Conservation (phyloP, 192 early-diverging fungal species). For the Backusella westeae region DNA sequence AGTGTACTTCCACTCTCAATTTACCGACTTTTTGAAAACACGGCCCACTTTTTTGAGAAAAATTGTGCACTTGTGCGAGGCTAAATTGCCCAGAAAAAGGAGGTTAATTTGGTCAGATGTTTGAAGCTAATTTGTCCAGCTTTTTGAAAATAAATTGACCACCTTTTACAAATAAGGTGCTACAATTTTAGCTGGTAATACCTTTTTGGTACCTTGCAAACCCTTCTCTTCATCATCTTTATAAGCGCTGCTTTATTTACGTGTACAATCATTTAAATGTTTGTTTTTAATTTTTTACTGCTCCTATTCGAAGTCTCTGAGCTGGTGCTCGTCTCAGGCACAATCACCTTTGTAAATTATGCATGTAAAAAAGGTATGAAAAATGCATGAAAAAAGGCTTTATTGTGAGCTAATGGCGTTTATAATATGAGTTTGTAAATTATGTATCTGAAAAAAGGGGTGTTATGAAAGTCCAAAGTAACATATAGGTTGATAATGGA, state of each 20-base stretch:
- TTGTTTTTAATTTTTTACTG: not conserved
- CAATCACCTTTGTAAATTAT: constrained; percentile 7
- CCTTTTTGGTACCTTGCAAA: too few relatives aligned
- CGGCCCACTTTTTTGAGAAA: too few relatives aligned
- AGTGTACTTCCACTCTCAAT: not conserved
- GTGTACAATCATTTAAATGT: not conserved
- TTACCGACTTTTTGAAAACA: too few relatives aligned
- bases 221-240: too few relatives aligned
- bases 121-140: too few relatives aligned
- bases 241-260: not conserved
- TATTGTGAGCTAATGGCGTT: constrained; percentile 7
- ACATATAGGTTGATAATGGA: not conserved
- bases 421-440: constrained; percentile 7
- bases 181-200: too few relatives aligned
- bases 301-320: not conserved
- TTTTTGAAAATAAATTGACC: too few relatives aligned
- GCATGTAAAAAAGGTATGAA: constrained; percentile 3
- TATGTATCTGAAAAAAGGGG: not conserved
- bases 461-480: constrained; percentile 4
- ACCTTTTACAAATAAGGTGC: not conserved
- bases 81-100: too few relatives aligned
- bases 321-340: not conserved
- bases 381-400: constrained; percentile 2
- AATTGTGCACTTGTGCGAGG: too few relatives aligned
- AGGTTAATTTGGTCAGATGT: too few relatives aligned